Percentiles rank a stretch among this genome's conserved stretches.
Evolutionary conservation across 345 rosid genomes (phyloP).

Genomic region (Acer saccharum): DNA sequence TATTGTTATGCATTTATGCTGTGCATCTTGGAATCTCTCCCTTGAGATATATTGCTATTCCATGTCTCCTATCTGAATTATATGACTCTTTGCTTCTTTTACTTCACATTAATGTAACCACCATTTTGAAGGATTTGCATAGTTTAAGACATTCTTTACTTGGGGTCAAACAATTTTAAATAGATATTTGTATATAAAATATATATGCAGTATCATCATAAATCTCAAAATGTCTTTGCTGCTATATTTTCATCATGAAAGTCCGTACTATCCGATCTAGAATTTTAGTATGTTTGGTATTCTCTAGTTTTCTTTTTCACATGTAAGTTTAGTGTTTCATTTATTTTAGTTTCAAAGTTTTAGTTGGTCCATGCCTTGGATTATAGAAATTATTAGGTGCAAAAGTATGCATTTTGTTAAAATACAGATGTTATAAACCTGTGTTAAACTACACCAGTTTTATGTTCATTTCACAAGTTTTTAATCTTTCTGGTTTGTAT

Average conservation of each 20-base stretch:
- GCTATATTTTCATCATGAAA: not conserved
- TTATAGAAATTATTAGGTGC: not conserved
- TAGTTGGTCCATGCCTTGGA: not conserved
- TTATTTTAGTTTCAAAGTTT: not conserved
- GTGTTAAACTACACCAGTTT: not conserved
- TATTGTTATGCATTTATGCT: not conserved
- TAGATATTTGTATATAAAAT: not conserved
- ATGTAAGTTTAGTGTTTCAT: not conserved
- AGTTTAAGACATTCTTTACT: not conserved
- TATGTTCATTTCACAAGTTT: not conserved
- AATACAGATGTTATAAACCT: not conserved
- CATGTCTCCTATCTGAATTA: not conserved
- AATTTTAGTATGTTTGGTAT: not conserved
- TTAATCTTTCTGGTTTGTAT: not conserved
- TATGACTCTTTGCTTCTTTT: not conserved
- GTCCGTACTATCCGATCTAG: not conserved
- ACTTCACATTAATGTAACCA: not conserved
- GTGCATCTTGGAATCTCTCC: slow-evolving; percentile 7
- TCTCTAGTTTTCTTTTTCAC: not conserved
- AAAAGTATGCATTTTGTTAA: not conserved
- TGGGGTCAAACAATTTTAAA: not conserved
- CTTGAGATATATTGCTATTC: not conserved
- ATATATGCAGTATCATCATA: no score
- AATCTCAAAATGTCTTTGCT: not conserved
- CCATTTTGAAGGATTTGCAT: not conserved